Evolutionary conservation across 2,329 filamentous ascomycete species (phyloP).

Genomic region (Domatiomyces catenatus): DNA sequence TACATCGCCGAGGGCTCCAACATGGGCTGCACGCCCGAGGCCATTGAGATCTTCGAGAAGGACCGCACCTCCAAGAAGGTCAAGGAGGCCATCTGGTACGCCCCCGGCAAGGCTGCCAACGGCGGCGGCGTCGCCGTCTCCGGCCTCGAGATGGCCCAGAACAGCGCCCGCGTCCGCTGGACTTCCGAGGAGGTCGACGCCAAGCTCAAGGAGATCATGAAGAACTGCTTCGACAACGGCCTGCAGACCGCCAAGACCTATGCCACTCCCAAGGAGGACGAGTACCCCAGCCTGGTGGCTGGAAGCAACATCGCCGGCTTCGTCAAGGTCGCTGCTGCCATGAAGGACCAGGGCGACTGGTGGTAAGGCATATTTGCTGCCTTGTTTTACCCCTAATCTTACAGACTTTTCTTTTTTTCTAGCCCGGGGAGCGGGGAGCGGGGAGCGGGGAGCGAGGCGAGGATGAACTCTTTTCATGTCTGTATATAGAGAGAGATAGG

Average conservation of each 20-base stretch:
- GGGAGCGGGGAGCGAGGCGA: no score
- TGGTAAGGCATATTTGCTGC: no score
- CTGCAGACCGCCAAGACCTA: conserved; percentile 82
- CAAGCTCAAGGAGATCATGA: conserved; percentile 90
- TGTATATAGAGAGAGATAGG: no score
- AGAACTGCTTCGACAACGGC: conserved; percentile 78
- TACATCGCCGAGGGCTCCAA: conserved; percentile 95
- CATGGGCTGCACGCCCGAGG: conserved; percentile 96
- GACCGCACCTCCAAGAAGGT: conserved; percentile 54
- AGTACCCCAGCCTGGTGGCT: conserved; percentile 77
- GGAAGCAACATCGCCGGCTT: conserved; percentile 97
- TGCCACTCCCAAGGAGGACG: conserved; percentile 59
- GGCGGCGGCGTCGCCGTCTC: conserved; percentile 94
- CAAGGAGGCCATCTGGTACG: conserved; percentile 72
- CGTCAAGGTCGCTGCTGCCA: conserved; percentile 85
- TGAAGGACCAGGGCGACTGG: conserved; percentile 96
- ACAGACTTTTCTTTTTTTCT: no score
- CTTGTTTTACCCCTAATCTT: no score
- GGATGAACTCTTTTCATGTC: no score
- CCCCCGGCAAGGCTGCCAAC: conserved; percentile 92
- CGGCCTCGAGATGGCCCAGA: conserved; percentile 98
- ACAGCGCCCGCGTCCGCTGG: conserved; percentile 77
- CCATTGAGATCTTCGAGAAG: conserved; percentile 83
- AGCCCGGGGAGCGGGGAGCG: no score
- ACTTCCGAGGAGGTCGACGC: conserved; percentile 76